Percentiles rank a stretch among this genome's conserved stretches.
These are phyloP conservation scores for Ceratobasidium papillatum DNA, from an alignment of 1,284 basidiomycete species.

Conservation along the genomic window DNA sequence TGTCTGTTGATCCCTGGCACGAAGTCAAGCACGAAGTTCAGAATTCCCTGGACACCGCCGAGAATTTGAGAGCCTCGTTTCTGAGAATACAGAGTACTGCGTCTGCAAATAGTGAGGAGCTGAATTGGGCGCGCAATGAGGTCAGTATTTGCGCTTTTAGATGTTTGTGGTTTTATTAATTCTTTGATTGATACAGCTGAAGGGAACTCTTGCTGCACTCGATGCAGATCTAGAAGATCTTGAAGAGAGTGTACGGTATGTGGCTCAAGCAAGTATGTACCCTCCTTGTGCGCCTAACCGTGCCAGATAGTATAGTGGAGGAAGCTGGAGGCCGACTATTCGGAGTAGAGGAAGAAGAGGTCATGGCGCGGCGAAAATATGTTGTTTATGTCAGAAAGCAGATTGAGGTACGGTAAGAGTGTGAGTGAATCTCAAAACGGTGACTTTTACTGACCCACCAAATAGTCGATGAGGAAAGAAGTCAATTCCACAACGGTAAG, in stretches of 20 bases:
- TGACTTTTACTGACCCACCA: slow-evolving; percentile 48
- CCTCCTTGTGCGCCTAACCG: background rate
- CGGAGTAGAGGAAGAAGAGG: slow-evolving; percentile 78
- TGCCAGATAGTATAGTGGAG: slow-evolving; percentile 72
- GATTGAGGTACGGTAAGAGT: slow-evolving; percentile 70
- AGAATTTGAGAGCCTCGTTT: slow-evolving; percentile 76
- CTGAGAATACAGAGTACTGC: slow-evolving; percentile 76
- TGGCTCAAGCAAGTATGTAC: slow-evolving; percentile 13
- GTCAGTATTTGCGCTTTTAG: slow-evolving; percentile 53
- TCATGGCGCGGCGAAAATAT: slow-evolving; percentile 74
- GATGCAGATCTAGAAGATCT: slow-evolving; percentile 88
- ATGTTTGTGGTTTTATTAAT: background rate
- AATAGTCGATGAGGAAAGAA: slow-evolving; percentile 74
- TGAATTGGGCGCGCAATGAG: slow-evolving; percentile 77
- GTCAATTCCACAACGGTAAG: slow-evolving; percentile 49
- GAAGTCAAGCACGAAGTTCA: slow-evolving; percentile 81
- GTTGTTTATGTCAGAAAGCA: slow-evolving; percentile 75
- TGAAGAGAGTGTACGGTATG: slow-evolving; percentile 85
- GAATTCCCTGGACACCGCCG: slow-evolving; percentile 70
- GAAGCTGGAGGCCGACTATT: slow-evolving; percentile 83
- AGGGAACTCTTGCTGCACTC: slow-evolving; percentile 74
- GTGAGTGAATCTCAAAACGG: background rate
- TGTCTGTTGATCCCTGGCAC: slow-evolving; percentile 73
- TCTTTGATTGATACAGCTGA: slow-evolving; percentile 60
- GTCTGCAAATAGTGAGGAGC: slow-evolving; percentile 71